Percentiles rank a stretch among this genome's conserved stretches.
phyloP scores from a whole-genome alignment of 1,284 basidiomycete species.

The Irpex rosettiformis region DNA sequence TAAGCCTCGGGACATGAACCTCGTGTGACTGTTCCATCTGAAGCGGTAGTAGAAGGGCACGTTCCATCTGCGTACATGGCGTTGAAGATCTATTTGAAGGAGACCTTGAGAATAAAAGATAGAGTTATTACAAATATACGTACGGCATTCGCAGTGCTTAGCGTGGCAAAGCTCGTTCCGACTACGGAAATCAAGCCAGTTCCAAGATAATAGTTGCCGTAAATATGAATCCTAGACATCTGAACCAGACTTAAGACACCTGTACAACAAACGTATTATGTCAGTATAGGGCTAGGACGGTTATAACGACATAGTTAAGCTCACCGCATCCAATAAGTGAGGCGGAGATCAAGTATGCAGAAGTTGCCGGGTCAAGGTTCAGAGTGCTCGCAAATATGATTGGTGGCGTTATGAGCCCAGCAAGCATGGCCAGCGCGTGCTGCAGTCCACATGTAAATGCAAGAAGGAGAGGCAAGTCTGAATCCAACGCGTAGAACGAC shows the following conservation, averaged over 20 bases:
- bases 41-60: constrained; percentile 56
- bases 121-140: no score
- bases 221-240: constrained; percentile 65
- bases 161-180: constrained; percentile 82
- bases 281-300: not conserved
- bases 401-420: constrained; percentile 59
- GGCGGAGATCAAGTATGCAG: constrained; percentile 80
- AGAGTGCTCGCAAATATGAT: constrained; percentile 76
- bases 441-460: constrained; percentile 71
- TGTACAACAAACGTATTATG: constrained; percentile 21
- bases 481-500: constrained; percentile 73
- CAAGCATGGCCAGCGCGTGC: constrained; percentile 80
- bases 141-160: constrained; percentile 72
- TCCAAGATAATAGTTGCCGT: constrained; percentile 62
- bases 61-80: constrained; percentile 78
- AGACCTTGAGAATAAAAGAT: not conserved
- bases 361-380: constrained; percentile 50
- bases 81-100: constrained; percentile 47
- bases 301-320: constrained; percentile 11
- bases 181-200: constrained; percentile 82
- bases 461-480: constrained; percentile 65
- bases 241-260: constrained; percentile 74
- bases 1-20: constrained; percentile 78
- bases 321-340: constrained; percentile 75
- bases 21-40: constrained; percentile 59